Evolutionary conservation across 345 rosid genomes (phyloP), one percentile per base, ranked within the genome.

Genomic region (Brassica rapa): DNA sequence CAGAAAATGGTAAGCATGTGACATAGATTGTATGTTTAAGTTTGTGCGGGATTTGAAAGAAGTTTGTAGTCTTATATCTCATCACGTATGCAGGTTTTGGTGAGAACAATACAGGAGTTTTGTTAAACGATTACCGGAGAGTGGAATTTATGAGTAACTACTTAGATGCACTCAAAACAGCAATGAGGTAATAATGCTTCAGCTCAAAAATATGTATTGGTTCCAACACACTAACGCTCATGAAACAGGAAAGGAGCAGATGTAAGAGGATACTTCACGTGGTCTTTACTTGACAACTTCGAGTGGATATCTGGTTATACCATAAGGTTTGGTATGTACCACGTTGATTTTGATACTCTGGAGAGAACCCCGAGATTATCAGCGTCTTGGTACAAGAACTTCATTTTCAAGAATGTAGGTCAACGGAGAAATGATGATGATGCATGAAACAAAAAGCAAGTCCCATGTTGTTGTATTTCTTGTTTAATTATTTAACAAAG

Each of bases 281-380:
- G 97, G 98, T 87, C 97, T 62, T 84, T 93, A 81, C 88, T 89
- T 0, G 98, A 93, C 83, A 86, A 89, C 63, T 90, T 91, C 25
- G 96, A 93, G 82, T 91, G 94, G 96, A 49, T 64, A 67, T 79
- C 24, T 0, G 94, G 94, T 56, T 89, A 83, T 70, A 85, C 92
- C 15, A 25, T 78, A 49, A 82, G 86, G 70, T 88, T 89, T 8
- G 91, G 94, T 1, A 85, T 93, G 72, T 80, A 87, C 83, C 83
- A 88, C 77, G 89, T 91, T 19, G 86, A 91, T 53, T 82, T 66
- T 78, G 15, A 70, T 43, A 87, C 91, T 15, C 86, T 71, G 74
- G 79, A 81, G 83, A 83, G 94, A 87, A 88, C 90, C 23, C 89
- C 81, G 10, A 86, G 86, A 79, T 51, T 72, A 27, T 93, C 93